Conservation (phyloP, 805 yeast species). For the Cyberlindnera bimundalis region DNA sequence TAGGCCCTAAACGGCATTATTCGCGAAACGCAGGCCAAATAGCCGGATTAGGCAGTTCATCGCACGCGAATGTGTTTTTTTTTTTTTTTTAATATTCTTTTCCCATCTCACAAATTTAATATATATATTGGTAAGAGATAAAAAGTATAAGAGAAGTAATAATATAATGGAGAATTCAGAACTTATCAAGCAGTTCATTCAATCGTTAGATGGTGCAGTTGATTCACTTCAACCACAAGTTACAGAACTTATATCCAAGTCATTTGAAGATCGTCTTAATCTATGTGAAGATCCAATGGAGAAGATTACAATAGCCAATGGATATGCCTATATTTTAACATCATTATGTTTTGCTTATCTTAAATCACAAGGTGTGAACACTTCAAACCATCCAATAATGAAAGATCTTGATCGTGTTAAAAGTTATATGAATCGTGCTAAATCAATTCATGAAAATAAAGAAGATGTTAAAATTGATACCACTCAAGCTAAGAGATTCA, state of each 20-base stretch:
- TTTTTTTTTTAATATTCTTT: no score
- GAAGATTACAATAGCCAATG: constrained; percentile 22
- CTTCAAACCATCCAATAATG: constrained; percentile 59
- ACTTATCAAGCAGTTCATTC: constrained; percentile 38
- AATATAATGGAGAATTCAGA: constrained; percentile 44
- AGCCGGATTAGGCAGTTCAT: no score
- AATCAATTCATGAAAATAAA: constrained; percentile 21
- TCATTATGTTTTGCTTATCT: constrained; percentile 58
- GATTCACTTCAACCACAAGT: constrained; percentile 35
- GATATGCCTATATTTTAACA: constrained; percentile 39
- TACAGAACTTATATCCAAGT: constrained; percentile 34
- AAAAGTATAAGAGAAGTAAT: no score
- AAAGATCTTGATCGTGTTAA: constrained; percentile 64
- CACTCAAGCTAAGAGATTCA: constrained; percentile 44
- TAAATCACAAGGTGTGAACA: constrained; percentile 55
- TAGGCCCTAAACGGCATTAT: no score
- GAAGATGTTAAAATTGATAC: constrained; percentile 27
- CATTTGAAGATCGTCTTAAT: constrained; percentile 38
- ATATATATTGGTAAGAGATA: no score
- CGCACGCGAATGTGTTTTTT: no score
- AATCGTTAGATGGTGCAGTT: constrained; percentile 36
- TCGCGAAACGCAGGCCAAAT: no score
- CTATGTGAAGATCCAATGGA: constrained; percentile 24
- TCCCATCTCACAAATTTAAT: not conserved
- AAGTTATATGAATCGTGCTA: constrained; percentile 59